Evolutionary conservation across 139 green algal species (phyloP), one percentile per base, ranked within the genome.

Genomic region (Asterochloris erici): DNA sequence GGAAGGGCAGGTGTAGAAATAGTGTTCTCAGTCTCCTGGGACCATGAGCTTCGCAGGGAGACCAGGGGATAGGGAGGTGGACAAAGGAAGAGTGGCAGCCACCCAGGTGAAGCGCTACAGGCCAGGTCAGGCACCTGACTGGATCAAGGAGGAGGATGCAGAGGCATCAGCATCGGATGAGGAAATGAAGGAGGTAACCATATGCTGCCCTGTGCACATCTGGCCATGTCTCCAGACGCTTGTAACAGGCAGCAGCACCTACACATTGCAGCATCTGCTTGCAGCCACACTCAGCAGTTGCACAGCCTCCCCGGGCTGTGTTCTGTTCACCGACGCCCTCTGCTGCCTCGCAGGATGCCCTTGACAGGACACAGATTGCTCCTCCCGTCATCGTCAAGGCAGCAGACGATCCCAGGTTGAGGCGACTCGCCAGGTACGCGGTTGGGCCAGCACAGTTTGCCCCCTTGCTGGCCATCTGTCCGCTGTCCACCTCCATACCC

Each of bases 51-150:
- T 54, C 0, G 90, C 90, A 17, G 91, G 81, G 0, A 82, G 84
- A 26, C 79, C 60, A 61, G 85, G 82, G 0, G 71, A 84, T 62
- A 85, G 90, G 69, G 89, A 94, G 77, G 24, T 75, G 11, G 87
- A 97, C 13, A 92, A 94, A 79, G 94, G 94, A 0, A 88, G 91
- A 10, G 93, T 97, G 0, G 89, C 89, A 27, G 81, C 86, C 15
- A 94, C 91, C 9, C 92, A 91, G 15, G 95, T 97, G 11, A 89
- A 89, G 78, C 87, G 95, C 9, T 98, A 98, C 85, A 95, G 95
- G 91, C 87, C 95, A 0, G 95, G 95, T 64, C 89, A 90, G 63
- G 93, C 91, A 10, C 95, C 95, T 14, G 92, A 95, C 73, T 98
- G 95, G 95, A 88, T 91, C 10, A 77, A 87, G 12, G 66, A 88